Percentiles rank a stretch among this genome's conserved stretches.
Evolutionary conservation across 345 rosid species (phyloP).

Genomic region (Stellera chamaejasme): DNA sequence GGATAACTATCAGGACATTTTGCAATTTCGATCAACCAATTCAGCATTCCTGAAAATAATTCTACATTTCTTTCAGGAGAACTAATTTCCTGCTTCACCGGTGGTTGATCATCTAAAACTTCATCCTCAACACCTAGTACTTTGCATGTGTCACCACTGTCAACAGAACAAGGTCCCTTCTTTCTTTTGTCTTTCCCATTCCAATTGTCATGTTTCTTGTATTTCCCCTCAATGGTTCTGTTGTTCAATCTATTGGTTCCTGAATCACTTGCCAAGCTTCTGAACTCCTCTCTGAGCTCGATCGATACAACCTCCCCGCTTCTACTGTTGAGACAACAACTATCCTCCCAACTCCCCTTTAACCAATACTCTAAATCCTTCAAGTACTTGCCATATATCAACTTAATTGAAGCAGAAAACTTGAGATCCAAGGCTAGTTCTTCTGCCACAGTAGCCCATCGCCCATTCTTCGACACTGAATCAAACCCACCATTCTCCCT

Average conservation of each 20-base stretch:
- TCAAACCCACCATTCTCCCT: slow-evolving; percentile 53
- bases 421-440: slow-evolving; percentile 38
- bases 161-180: slow-evolving; percentile 9
- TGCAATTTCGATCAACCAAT: slow-evolving; percentile 56
- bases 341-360: slow-evolving; percentile 20
- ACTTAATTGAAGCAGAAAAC: slow-evolving; percentile 30
- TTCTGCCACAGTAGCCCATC: slow-evolving; percentile 46
- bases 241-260: slow-evolving; percentile 13
- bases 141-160: slow-evolving; percentile 12
- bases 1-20: slow-evolving; percentile 38
- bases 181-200: slow-evolving; percentile 7
- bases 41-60: slow-evolving; percentile 38
- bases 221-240: slow-evolving; percentile 14
- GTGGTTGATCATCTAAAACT: slow-evolving; percentile 8
- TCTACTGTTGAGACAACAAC: slow-evolving; percentile 16
- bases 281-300: slow-evolving; percentile 41
- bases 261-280: slow-evolving; percentile 22
- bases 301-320: slow-evolving; percentile 18
- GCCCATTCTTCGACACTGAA: slow-evolving; percentile 35
- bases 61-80: slow-evolving; percentile 38
- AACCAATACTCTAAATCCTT: slow-evolving; percentile 46
- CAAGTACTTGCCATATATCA: slow-evolving; percentile 52
- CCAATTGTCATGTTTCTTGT: slow-evolving; percentile 9
- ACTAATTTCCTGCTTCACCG: slow-evolving; percentile 11
- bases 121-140: slow-evolving; percentile 20